Percentiles rank a stretch among this genome's conserved stretches.
Conservation (phyloP, 2,329 filamentous ascomycete species). For the Pseudogymnoascus sp. region DNA sequence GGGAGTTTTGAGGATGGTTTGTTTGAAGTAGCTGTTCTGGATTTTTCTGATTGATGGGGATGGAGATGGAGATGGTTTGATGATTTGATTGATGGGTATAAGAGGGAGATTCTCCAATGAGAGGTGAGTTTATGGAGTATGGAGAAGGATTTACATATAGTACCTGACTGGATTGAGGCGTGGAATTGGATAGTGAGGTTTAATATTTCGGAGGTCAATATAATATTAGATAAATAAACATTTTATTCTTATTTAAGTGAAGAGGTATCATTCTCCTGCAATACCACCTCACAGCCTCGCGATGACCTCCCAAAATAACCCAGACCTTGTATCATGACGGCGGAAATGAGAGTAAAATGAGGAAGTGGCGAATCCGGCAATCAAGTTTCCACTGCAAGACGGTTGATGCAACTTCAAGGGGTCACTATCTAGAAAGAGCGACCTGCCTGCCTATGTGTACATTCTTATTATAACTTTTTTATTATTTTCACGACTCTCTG, state of each 20-base stretch:
- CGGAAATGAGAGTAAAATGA: background rate
- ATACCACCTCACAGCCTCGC: background rate
- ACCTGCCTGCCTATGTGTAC: background rate
- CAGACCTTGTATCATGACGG: background rate
- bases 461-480: constrained; percentile 1
- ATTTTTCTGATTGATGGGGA: too few species aligned
- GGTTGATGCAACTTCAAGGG: background rate
- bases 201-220: background rate
- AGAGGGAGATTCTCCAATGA: background rate
- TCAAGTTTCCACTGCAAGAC: background rate
- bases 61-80: background rate
- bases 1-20: background rate
- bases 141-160: background rate
- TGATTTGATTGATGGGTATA: background rate
- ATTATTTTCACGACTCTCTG: background rate
- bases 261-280: background rate
- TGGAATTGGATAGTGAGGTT: background rate
- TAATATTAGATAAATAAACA: background rate
- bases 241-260: background rate
- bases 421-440: background rate
- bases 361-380: background rate
- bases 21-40: background rate
- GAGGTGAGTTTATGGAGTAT: background rate
- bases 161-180: background rate
- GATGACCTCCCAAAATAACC: background rate